Conservation (phyloP, 1,284 basidiomycete species). For the Ustilago loliicola region DNA sequence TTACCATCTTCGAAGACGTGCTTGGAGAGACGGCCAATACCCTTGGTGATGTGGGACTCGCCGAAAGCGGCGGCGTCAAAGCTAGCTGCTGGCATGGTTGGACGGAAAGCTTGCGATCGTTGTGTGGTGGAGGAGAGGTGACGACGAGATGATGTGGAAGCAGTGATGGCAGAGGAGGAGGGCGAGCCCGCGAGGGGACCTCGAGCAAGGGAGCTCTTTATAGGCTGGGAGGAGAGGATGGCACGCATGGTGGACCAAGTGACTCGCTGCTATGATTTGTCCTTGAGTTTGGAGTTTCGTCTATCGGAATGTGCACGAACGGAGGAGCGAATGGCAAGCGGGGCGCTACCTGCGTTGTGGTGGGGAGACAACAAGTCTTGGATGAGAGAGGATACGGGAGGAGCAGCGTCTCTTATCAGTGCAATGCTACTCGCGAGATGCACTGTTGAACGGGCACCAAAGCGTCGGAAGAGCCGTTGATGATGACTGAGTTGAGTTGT, state of each 20-base stretch:
- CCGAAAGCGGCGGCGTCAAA: constrained; percentile 60
- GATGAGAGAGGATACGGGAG: not conserved
- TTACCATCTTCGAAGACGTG: constrained; percentile 62
- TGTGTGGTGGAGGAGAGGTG: constrained; percentile 13
- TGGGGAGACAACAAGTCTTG: not conserved
- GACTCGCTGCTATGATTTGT: constrained; percentile 1
- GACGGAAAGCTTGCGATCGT: constrained; percentile 13
- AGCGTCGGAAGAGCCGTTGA: constrained; percentile 3
- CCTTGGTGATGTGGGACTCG: constrained; percentile 62
- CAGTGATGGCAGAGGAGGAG: not conserved
- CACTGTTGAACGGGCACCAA: not conserved
- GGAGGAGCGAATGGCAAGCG: not conserved
- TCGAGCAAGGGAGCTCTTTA: constrained; percentile 30
- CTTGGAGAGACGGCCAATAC: constrained; percentile 63
- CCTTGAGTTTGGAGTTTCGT: not conserved
- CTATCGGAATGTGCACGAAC: constrained; percentile 3
- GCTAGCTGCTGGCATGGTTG: constrained; percentile 39
- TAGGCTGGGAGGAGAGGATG: constrained; percentile 28
- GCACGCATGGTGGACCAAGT: constrained; percentile 18
- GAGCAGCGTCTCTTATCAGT: not conserved
- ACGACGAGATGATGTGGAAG: constrained; percentile 3
- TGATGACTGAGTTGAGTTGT: constrained; percentile 12
- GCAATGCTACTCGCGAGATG: not conserved
- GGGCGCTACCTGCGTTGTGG: not conserved
- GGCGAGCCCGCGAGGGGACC: not conserved